A percentile compares a stretch with the other conserved stretches of the same genome.
Conservation (phyloP, 2,329 filamentous ascomycete genomes). For the Colletotrichum tofieldiae region DNA sequence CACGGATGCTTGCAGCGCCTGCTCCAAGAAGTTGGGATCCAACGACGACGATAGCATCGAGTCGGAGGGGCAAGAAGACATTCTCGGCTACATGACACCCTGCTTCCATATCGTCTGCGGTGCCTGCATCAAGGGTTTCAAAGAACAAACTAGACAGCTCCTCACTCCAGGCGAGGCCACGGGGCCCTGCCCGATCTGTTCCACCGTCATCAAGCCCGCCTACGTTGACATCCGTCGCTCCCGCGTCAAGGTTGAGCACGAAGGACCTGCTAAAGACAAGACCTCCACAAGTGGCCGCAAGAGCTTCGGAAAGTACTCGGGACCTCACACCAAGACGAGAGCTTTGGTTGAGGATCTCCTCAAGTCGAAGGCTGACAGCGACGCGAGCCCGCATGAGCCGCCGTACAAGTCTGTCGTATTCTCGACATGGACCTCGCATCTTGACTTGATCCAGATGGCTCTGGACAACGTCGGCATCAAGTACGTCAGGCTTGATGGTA, state of each 20-base stretch:
- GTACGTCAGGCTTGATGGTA: slow-evolving; percentile 90
- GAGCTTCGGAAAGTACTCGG: slow-evolving; percentile 78
- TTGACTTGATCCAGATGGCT: slow-evolving; percentile 91
- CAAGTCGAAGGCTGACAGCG: slow-evolving; percentile 74
- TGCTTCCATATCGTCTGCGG: slow-evolving; percentile 91
- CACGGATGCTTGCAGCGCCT: slow-evolving; percentile 80
- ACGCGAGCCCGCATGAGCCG: slow-evolving; percentile 72
- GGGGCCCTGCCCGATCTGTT: slow-evolving; percentile 79
- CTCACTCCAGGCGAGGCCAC: slow-evolving; percentile 55
- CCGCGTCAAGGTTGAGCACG: slow-evolving; percentile 71
- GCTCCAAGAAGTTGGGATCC: slow-evolving; percentile 74
- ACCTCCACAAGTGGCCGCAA: slow-evolving; percentile 46
- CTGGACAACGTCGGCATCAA: slow-evolving; percentile 77
- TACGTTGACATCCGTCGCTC: slow-evolving; percentile 79
- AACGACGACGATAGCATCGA: slow-evolving; percentile 71
- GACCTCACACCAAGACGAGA: slow-evolving; percentile 92
- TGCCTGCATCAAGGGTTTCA: slow-evolving; percentile 76
- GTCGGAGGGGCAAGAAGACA: slow-evolving; percentile 72
- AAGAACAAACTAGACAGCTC: slow-evolving; percentile 64
- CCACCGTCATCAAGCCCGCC: slow-evolving; percentile 72
- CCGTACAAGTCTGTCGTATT: slow-evolving; percentile 96
- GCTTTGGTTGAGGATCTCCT: slow-evolving; percentile 84
- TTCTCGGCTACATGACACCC: slow-evolving; percentile 85
- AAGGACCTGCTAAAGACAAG: slow-evolving; percentile 61
- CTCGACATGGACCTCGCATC: slow-evolving; percentile 94